phyloP scores from a whole-genome alignment of 2,329 filamentous ascomycete species.

The Alternaria alternata region DNA sequence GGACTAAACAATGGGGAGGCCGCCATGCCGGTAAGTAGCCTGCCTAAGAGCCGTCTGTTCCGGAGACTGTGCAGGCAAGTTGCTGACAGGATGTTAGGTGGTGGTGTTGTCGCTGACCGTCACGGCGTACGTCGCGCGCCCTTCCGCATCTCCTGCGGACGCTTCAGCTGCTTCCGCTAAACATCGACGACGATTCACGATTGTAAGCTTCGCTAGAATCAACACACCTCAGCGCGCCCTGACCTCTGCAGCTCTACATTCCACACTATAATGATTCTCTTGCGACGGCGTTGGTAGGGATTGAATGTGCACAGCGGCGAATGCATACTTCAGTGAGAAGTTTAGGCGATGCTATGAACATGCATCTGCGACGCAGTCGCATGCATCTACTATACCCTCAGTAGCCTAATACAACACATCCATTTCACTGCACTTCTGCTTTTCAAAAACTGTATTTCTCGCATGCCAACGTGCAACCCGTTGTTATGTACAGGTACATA shows the following conservation, averaged over 20 bases:
- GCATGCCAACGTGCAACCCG: not conserved
- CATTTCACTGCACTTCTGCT: not conserved
- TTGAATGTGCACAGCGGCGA: not conserved
- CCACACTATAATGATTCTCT: constrained; percentile 4
- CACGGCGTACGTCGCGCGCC: constrained; percentile 61
- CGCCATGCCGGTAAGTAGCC: constrained; percentile 51
- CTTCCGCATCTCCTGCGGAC: constrained; percentile 60
- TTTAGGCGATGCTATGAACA: not conserved
- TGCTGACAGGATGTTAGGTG: constrained; percentile 50
- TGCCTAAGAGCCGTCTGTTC: constrained; percentile 1
- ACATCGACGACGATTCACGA: constrained; percentile 43
- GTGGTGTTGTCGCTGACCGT: constrained; percentile 61
- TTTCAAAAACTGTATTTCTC: not conserved
- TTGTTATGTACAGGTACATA: not conserved
- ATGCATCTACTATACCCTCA: constrained; percentile 9
- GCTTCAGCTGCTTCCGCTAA: constrained; percentile 63
- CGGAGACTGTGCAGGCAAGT: constrained; percentile 15
- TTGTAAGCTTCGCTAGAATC: constrained; percentile 18
- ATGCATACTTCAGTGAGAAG: not conserved
- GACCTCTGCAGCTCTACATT: not conserved
- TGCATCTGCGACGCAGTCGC: constrained; percentile 1
- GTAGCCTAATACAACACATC: constrained; percentile 21
- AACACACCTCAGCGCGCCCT: not conserved
- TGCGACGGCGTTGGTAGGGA: constrained; percentile 26
- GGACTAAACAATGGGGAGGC: constrained; percentile 57